These are phyloP conservation scores for Biscogniauxia marginata DNA, from an alignment of 2,329 filamentous ascomycete genomes.

Conservation along the genomic window DNA sequence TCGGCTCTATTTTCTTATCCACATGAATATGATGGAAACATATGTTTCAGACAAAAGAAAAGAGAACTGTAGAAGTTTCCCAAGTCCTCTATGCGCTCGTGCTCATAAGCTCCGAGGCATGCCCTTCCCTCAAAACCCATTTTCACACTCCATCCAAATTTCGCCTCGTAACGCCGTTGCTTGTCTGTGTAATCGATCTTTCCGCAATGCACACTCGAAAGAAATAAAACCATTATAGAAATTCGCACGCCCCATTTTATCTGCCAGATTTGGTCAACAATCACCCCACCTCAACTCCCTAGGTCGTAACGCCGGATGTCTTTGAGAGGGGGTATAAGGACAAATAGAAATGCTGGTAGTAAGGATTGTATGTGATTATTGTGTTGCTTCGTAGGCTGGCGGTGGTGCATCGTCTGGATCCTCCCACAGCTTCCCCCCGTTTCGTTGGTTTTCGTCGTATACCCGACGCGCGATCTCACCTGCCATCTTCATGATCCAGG, in stretches of 20 bases:
- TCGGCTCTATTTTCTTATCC: not conserved
- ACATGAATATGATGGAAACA: not conserved
- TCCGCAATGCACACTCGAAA: not conserved
- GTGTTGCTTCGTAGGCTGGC: conserved; percentile 58
- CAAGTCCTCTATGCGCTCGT: not conserved
- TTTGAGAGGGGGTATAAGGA: conserved; percentile 12
- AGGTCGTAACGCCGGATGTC: not conserved
- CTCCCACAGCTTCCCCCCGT: conserved; percentile 50
- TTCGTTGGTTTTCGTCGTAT: conserved; percentile 75
- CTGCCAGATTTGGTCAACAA: conserved; percentile 1
- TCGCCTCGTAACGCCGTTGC: not conserved
- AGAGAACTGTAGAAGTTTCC: not conserved
- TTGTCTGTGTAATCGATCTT: not conserved
- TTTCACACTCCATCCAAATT: not conserved
- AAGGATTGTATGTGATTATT: conserved; percentile 31
- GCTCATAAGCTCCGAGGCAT: not conserved
- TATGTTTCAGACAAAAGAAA: not conserved
- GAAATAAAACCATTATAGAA: not conserved
- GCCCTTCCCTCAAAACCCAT: not conserved
- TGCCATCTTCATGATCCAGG: conserved; percentile 91
- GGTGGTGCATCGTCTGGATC: conserved; percentile 58
- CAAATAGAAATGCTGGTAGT: not conserved
- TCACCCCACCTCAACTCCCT: not conserved
- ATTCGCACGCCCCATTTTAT: not conserved
- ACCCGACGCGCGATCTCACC: conserved; percentile 85